Conservation (phyloP, 495 filamentous ascomycete species). For the Parmelia sp. region DNA sequence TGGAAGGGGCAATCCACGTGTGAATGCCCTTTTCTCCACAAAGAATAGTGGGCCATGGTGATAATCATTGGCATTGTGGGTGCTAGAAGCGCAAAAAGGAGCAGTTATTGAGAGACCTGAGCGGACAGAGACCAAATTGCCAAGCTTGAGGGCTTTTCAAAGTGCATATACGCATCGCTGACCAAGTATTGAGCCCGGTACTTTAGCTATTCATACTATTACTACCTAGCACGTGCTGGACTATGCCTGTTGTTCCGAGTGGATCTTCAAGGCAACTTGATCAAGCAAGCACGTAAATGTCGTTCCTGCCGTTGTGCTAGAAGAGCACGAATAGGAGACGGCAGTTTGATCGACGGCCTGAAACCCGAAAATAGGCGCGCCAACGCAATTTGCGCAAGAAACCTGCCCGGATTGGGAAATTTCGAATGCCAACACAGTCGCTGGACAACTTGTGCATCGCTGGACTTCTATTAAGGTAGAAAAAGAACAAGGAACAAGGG, state of each 20-base stretch:
- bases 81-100: background rate
- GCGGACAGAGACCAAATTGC: background rate
- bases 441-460: background rate
- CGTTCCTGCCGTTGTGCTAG: slow-evolving; percentile 9
- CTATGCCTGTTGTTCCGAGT: background rate
- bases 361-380: slow-evolving; percentile 25
- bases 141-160: background rate
- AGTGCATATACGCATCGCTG: background rate
- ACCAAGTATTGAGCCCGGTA: background rate
- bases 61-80: background rate
- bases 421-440: background rate
- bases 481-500: background rate
- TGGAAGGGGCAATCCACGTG: no score
- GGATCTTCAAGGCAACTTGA: slow-evolving; percentile 14
- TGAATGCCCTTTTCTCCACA: background rate
- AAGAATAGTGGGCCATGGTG: background rate
- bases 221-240: background rate
- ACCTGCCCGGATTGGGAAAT: background rate
- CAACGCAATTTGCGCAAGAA: slow-evolving; percentile 15
- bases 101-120: background rate
- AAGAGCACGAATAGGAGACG: slow-evolving; percentile 1
- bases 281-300: background rate
- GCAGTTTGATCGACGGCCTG: slow-evolving; percentile 26
- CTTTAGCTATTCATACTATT: no score
- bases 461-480: background rate